A percentile compares a stretch with the other conserved stretches of the same genome.
Conservation (phyloP, 257 asterid genomes). For the Nicotiana paniculata region DNA sequence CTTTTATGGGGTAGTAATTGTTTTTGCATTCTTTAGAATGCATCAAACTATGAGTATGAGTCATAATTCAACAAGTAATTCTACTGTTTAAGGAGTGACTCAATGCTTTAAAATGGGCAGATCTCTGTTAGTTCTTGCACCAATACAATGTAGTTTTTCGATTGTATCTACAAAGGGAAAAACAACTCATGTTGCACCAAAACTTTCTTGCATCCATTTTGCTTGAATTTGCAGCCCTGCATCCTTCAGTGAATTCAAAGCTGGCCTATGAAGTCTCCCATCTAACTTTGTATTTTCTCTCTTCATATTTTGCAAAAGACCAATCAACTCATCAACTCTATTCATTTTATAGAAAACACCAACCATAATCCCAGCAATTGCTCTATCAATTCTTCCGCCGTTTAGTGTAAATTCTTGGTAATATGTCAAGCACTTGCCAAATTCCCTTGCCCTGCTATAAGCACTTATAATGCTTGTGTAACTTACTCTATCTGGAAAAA, state of each 20-base stretch:
- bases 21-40: background rate
- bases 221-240: conserved; percentile 58
- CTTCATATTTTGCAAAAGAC: conserved; percentile 72
- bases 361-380: conserved; percentile 87
- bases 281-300: conserved; percentile 47
- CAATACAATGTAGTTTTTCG: background rate
- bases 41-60: background rate
- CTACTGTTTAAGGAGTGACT: background rate
- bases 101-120: background rate
- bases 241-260: conserved; percentile 67
- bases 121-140: background rate
- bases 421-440: conserved; percentile 41
- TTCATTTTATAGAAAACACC: conserved; percentile 72
- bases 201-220: conserved; percentile 53
- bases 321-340: conserved; percentile 57
- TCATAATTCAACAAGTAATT: background rate
- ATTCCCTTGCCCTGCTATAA: conserved; percentile 55
- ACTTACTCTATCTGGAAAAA: conserved; percentile 59
- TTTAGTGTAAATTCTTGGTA: conserved; percentile 55
- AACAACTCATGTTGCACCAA: conserved; percentile 10
- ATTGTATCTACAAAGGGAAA: background rate
- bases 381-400: conserved; percentile 59
- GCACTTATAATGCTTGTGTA: conserved; percentile 71
- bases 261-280: conserved; percentile 59
- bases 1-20: background rate